Evolutionary conservation across 2,329 filamentous ascomycete species (phyloP).

Genomic region (Phoma herbarum): DNA sequence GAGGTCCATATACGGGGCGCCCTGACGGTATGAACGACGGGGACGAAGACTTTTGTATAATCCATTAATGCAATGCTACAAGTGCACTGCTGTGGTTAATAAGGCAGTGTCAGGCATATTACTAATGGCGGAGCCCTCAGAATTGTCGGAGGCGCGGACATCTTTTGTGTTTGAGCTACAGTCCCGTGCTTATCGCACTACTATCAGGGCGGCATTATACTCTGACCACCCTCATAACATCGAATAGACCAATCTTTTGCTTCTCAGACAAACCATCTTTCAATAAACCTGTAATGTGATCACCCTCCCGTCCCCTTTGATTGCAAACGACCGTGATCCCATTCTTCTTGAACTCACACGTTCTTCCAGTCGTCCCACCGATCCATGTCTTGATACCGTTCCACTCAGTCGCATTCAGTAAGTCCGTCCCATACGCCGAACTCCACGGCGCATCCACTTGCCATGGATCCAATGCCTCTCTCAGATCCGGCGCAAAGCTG

Average conservation of each 20-base stretch:
- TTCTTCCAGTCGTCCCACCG: conserved; percentile 58
- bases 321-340: conserved; percentile 54
- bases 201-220: conserved; percentile 13
- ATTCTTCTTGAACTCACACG: conserved; percentile 51
- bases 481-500: conserved; percentile 65
- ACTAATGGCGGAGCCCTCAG: too few species aligned
- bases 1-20: too few species aligned
- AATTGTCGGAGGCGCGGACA: too few species aligned
- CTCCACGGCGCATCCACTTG: conserved; percentile 59
- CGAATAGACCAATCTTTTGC: conserved; percentile 38
- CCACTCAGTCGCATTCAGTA: conserved; percentile 58
- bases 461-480: conserved; percentile 60
- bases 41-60: too few species aligned
- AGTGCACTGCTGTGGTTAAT: too few species aligned
- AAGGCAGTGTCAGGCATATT: too few species aligned
- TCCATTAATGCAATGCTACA: too few species aligned
- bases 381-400: conserved; percentile 53
- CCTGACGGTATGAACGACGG: too few species aligned
- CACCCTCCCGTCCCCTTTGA: conserved; percentile 54
- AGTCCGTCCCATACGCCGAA: conserved; percentile 64
- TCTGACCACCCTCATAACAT: conserved; percentile 38
- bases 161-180: too few species aligned
- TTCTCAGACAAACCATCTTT: conserved; percentile 39
- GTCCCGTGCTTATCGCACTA: too few species aligned
- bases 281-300: conserved; percentile 37